Conservation (phyloP, 768 basidiomycete genomes). For the Daedaleopsis sinensis region DNA sequence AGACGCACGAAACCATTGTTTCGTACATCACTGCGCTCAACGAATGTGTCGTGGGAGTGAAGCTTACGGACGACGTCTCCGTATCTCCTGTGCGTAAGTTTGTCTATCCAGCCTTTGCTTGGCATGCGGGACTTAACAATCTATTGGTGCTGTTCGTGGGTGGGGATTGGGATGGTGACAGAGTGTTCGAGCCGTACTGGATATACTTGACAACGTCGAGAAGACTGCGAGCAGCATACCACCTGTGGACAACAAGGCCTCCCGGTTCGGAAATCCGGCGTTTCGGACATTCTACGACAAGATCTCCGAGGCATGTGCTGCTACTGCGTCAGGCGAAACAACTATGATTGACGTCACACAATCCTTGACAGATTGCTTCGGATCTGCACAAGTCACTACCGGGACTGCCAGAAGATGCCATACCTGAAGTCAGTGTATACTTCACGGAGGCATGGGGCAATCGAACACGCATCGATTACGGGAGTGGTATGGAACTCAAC, state of each 20-base stretch:
- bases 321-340: too few relatives aligned
- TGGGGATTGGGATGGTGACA: constrained; percentile 33
- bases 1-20: constrained; percentile 68
- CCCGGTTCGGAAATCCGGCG: constrained; percentile 96
- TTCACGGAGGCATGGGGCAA: constrained; percentile 92
- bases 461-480: constrained; percentile 91
- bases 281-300: constrained; percentile 91
- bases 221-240: constrained; percentile 70
- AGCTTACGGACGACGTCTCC: constrained; percentile 65
- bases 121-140: background rate
- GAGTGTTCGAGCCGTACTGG: constrained; percentile 65
- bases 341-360: background rate
- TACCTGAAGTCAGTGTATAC: constrained; percentile 76
- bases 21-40: constrained; percentile 78
- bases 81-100: constrained; percentile 58
- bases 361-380: constrained; percentile 42
- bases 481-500: constrained; percentile 99
- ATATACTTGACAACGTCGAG: constrained; percentile 69
- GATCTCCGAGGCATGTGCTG: constrained; percentile 57
- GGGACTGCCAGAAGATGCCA: constrained; percentile 56
- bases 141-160: background rate
- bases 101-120: background rate
- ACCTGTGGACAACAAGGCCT: constrained; percentile 86
- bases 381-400: constrained; percentile 62
- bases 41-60: constrained; percentile 71